Conservation (phyloP, 495 filamentous ascomycete species). For the Poronia punctata region DNA sequence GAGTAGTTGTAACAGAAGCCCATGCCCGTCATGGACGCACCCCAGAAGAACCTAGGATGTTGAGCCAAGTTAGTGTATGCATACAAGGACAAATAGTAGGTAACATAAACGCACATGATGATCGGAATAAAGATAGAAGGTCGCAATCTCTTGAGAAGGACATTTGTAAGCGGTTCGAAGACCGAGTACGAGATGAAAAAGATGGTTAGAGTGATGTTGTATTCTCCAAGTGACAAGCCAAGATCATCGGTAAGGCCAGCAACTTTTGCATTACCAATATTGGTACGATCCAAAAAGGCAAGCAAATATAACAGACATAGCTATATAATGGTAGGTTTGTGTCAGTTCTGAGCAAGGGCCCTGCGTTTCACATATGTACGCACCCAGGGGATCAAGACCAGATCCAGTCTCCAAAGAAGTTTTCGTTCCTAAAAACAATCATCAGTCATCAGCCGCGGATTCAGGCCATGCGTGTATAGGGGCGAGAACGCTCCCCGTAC, state of each 20-base stretch:
- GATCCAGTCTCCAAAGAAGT: conserved; percentile 63
- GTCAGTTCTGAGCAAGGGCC: background rate
- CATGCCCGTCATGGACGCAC: conserved; percentile 76
- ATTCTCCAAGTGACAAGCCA: conserved; percentile 42
- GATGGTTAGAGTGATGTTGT: conserved; percentile 71
- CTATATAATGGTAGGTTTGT: conserved; percentile 17
- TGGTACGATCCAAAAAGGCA: conserved; percentile 76
- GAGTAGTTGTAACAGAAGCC: conserved; percentile 71
- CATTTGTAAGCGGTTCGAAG: conserved; percentile 82
- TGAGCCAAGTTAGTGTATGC: conserved; percentile 7
- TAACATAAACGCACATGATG: conserved; percentile 58
- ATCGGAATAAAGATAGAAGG: conserved; percentile 54
- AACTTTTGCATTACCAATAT: conserved; percentile 86
- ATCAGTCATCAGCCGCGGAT: conserved; percentile 8
- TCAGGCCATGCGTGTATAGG: too few species aligned
- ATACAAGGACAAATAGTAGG: conserved; percentile 1
- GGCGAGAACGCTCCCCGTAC: too few species aligned
- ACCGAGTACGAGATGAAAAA: conserved; percentile 91
- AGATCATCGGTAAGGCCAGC: conserved; percentile 62
- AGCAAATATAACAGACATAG: conserved; percentile 79
- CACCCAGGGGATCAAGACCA: conserved; percentile 68
- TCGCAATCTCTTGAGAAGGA: conserved; percentile 70
- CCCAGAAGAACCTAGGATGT: conserved; percentile 49
- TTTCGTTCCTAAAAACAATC: conserved; percentile 50
- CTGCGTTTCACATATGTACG: conserved; percentile 9